Conservation (phyloP, 495 filamentous ascomycete genomes). For the Talaromyces thailandensis region DNA sequence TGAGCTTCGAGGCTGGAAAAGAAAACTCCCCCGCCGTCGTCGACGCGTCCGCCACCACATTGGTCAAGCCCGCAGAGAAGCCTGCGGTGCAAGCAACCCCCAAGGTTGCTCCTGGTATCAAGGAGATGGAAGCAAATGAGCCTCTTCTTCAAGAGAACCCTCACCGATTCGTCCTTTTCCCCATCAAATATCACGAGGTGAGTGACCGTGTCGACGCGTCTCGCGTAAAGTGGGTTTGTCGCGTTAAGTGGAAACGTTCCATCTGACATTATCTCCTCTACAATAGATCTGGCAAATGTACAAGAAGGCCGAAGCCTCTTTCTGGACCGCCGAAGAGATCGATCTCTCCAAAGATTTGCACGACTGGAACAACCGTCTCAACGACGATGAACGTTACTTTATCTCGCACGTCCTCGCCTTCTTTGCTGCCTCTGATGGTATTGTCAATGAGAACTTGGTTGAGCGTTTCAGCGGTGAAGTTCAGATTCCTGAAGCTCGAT, state of each 20-base stretch:
- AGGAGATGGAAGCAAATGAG: slow-evolving; percentile 69
- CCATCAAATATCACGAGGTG: slow-evolving; percentile 99
- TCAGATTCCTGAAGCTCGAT: slow-evolving; percentile 94
- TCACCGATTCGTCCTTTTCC: slow-evolving; percentile 93
- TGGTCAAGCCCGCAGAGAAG: slow-evolving; percentile 46
- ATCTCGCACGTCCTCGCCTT: slow-evolving; percentile 97
- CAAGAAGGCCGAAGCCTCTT: slow-evolving; percentile 99
- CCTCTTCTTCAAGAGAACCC: slow-evolving; percentile 93
- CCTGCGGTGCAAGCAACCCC: slow-evolving; percentile 20
- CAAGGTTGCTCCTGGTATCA: slow-evolving; percentile 52
- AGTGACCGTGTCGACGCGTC: slow-evolving; percentile 47
- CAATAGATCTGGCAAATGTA: slow-evolving; percentile 99
- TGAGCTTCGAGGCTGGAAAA: slow-evolving; percentile 69
- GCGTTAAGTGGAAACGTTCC: slow-evolving; percentile 16
- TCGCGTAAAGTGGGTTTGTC: slow-evolving; percentile 59
- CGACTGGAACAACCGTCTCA: slow-evolving; percentile 97
- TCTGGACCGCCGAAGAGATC: slow-evolving; percentile 99
- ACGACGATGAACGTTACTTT: slow-evolving; percentile 96
- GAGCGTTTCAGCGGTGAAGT: slow-evolving; percentile 97
- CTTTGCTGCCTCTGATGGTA: slow-evolving; percentile 98
- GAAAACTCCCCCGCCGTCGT: slow-evolving; percentile 60
- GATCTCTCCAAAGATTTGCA: slow-evolving; percentile 97
- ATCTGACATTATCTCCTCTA: slow-evolving; percentile 10
- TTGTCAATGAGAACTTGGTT: slow-evolving; percentile 98
- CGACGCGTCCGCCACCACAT: slow-evolving; percentile 38